Percentiles rank a stretch among this genome's conserved stretches.
Evolutionary conservation across 106 monocot genomes (phyloP).

Genomic region (Dioscorea alata): DNA sequence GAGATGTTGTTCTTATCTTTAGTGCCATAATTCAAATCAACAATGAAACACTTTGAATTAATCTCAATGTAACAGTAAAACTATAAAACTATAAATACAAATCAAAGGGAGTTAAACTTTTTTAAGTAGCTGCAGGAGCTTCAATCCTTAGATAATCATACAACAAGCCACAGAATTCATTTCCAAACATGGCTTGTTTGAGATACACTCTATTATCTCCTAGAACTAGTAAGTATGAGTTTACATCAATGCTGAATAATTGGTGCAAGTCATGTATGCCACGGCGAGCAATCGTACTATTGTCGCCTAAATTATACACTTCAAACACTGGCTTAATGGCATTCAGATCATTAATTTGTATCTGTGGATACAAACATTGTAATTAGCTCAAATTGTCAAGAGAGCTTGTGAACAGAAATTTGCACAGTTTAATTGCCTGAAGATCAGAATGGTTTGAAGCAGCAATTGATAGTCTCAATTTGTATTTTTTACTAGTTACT

Average conservation of each 20-base stretch:
- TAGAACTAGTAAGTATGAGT: not conserved
- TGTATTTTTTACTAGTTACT: not conserved
- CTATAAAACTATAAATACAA: no score
- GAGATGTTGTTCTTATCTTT: no score
- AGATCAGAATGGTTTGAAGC: not conserved
- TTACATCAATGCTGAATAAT: not conserved
- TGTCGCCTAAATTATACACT: not conserved
- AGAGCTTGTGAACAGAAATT: not conserved
- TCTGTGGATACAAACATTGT: not conserved
- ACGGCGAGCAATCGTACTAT: not conserved
- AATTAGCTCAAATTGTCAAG: not conserved
- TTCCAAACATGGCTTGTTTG: not conserved
- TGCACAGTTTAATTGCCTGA: not conserved
- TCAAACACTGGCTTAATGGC: not conserved
- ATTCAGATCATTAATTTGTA: not conserved
- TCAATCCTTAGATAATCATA: not conserved
- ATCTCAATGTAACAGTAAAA: no score
- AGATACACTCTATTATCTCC: not conserved
- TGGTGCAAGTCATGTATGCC: not conserved
- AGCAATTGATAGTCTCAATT: slow-evolving; percentile 1
- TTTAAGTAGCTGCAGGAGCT: not conserved
- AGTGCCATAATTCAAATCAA: no score
- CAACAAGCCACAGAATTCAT: not conserved
- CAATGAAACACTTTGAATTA: no score
- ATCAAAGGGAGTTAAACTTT: no score